Conservation (phyloP, 257 asterid species). For the Fraxinus excelsior region DNA sequence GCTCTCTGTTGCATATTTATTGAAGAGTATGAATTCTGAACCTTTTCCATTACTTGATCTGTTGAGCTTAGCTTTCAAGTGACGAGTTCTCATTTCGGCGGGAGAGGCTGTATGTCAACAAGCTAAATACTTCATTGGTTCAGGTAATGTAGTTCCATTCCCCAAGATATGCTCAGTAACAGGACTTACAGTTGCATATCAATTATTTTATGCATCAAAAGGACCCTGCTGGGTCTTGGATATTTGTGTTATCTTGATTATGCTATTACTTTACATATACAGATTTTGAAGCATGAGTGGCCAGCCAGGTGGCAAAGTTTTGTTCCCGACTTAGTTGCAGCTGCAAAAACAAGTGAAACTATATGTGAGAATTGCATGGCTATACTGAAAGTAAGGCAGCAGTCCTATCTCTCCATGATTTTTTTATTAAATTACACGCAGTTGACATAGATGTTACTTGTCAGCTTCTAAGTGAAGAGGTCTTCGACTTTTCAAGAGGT, state of each 20-base stretch:
- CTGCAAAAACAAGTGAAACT: conserved; percentile 94
- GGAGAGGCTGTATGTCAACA: conserved; percentile 87
- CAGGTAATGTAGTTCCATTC: conserved; percentile 59
- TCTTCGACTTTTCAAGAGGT: conserved; percentile 98
- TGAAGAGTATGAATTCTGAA: conserved; percentile 11
- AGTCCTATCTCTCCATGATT: conserved; percentile 7
- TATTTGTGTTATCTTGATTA: not conserved
- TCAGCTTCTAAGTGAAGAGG: conserved; percentile 99
- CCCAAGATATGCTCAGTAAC: conserved; percentile 14
- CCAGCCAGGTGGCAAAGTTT: conserved; percentile 93
- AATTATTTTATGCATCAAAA: conserved; percentile 1
- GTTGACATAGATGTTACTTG: conserved; percentile 27
- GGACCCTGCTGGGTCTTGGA: conserved; percentile 3
- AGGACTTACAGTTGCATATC: not conserved
- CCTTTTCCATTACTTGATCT: conserved; percentile 15
- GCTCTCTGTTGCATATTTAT: not conserved
- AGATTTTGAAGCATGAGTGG: conserved; percentile 99
- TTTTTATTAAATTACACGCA: conserved; percentile 16
- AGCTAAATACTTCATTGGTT: conserved; percentile 83
- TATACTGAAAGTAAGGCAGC: conserved; percentile 68
- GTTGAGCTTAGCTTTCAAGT: conserved; percentile 71
- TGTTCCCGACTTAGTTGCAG: conserved; percentile 96
- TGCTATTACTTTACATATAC: conserved; percentile 24
- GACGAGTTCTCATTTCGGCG: conserved; percentile 89
- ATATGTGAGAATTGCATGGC: conserved; percentile 99